Evolutionary conservation across 371 early-diverging fungal genomes (phyloP).

Genomic region (Mucor sp.): DNA sequence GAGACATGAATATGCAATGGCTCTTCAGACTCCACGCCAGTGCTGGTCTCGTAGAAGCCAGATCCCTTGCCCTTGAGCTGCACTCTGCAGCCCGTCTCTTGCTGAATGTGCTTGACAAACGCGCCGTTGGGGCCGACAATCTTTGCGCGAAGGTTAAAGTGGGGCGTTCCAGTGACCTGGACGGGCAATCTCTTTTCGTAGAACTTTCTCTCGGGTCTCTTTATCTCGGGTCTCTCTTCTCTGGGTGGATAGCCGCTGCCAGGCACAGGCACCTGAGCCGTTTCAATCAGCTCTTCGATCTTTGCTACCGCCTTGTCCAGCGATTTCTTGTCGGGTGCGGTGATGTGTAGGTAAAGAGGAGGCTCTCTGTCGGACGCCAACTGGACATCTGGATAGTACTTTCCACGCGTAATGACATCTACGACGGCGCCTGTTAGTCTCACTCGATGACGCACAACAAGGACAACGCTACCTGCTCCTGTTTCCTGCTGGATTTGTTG

Average conservation of each 20-base stretch:
- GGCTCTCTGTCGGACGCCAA: conserved; percentile 77
- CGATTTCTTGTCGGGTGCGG: conserved; percentile 66
- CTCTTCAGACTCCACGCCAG: conserved; percentile 77
- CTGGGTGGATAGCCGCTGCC: conserved; percentile 21
- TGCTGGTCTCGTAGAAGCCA: conserved; percentile 71
- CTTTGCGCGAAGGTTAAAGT: conserved; percentile 82
- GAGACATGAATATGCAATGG: conserved; percentile 79
- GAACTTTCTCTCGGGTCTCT: conserved; percentile 41
- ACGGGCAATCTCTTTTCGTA: conserved; percentile 72
- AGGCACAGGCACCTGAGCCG: conserved; percentile 30
- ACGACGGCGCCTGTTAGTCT: not conserved
- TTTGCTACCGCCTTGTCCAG: conserved; percentile 72
- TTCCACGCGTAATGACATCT: conserved; percentile 84
- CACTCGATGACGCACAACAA: not conserved
- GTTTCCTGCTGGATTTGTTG: conserved; percentile 73
- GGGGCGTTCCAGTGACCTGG: conserved; percentile 69
- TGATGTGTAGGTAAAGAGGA: conserved; percentile 77
- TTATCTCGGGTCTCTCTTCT: conserved; percentile 19
- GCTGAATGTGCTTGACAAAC: conserved; percentile 88
- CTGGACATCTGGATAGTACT: conserved; percentile 74
- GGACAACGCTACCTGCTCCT: conserved; percentile 63
- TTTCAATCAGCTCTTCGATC: conserved; percentile 75
- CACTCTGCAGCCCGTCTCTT: conserved; percentile 76
- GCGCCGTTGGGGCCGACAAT: conserved; percentile 86
- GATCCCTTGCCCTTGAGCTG: conserved; percentile 86